A percentile compares a stretch with the other conserved stretches of the same genome.
These are phyloP conservation scores for Cucumis cinereus DNA, from an alignment of 306 rosid species.

Conservation along the genomic window DNA sequence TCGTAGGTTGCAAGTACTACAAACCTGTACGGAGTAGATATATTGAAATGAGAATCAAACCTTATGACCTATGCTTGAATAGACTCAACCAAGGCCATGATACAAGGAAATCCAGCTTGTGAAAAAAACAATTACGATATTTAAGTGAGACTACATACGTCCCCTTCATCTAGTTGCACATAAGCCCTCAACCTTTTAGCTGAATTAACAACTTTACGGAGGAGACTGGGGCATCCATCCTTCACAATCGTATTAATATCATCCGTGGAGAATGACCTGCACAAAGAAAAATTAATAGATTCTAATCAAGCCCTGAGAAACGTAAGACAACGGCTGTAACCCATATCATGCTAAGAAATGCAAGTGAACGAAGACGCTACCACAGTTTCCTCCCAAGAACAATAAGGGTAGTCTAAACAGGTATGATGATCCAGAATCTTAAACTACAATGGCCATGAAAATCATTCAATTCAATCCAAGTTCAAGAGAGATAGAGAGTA, in stretches of 20 bases:
- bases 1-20: conserved; percentile 68
- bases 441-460: neutral
- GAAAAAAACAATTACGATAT: neutral
- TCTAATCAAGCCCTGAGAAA: neutral
- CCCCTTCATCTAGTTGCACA: conserved; percentile 76
- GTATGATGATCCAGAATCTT: neutral
- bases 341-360: neutral
- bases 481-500: neutral
- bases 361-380: neutral
- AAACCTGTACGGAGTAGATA: conserved; percentile 41
- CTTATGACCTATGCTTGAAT: conserved; percentile 6
- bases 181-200: conserved; percentile 76
- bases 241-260: conserved; percentile 53
- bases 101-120: neutral
- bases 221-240: conserved; percentile 76
- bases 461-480: neutral
- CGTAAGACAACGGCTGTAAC: neutral
- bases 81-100: neutral
- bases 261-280: conserved; percentile 53
- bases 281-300: conserved; percentile 1
- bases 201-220: conserved; percentile 76
- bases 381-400: neutral
- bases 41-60: conserved; percentile 9
- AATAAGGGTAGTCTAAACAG: neutral
- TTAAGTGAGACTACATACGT: conserved; percentile 39